These are phyloP conservation scores for Aspergillus baeticus DNA, from an alignment of 495 filamentous ascomycete genomes.

Conservation along the genomic window DNA sequence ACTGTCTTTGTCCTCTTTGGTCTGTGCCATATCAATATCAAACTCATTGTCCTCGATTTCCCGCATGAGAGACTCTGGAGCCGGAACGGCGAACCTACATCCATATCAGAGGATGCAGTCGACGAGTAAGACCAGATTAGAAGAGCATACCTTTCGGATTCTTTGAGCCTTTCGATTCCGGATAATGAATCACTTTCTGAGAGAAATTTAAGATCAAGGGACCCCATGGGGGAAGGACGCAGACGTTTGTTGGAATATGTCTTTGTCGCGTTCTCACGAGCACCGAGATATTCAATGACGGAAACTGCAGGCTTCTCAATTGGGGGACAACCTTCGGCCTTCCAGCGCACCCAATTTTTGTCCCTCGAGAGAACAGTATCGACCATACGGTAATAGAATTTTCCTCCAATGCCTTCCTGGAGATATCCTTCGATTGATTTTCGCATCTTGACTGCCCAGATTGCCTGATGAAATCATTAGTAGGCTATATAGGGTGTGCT, in stretches of 20 bases:
- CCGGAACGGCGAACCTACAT: constrained; percentile 49
- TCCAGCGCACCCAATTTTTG: constrained; percentile 99
- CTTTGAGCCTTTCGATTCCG: constrained; percentile 59
- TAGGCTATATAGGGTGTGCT: constrained; percentile 17
- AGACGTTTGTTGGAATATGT: constrained; percentile 65
- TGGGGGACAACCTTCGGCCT: constrained; percentile 84
- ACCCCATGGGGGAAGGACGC: constrained; percentile 64
- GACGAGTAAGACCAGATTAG: background rate
- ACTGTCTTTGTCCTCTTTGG: constrained; percentile 64
- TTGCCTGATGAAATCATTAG: constrained; percentile 45
- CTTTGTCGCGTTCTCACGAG: constrained; percentile 62
- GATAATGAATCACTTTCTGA: constrained; percentile 55
- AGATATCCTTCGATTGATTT: constrained; percentile 75
- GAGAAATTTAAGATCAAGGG: constrained; percentile 74
- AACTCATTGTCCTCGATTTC: constrained; percentile 70
- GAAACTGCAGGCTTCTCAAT: constrained; percentile 75
- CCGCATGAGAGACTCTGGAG: constrained; percentile 54
- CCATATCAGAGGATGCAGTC: constrained; percentile 15
- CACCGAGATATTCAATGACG: constrained; percentile 60
- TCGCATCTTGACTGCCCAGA: constrained; percentile 77
- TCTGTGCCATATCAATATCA: constrained; percentile 76
- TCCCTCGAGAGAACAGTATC: constrained; percentile 92
- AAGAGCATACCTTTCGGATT: constrained; percentile 49
- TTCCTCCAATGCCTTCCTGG: constrained; percentile 65
- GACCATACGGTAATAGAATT: constrained; percentile 93